phyloP scores from a whole-genome alignment of 2,329 filamentous ascomycete species.

The Exophiala oligosperma region DNA sequence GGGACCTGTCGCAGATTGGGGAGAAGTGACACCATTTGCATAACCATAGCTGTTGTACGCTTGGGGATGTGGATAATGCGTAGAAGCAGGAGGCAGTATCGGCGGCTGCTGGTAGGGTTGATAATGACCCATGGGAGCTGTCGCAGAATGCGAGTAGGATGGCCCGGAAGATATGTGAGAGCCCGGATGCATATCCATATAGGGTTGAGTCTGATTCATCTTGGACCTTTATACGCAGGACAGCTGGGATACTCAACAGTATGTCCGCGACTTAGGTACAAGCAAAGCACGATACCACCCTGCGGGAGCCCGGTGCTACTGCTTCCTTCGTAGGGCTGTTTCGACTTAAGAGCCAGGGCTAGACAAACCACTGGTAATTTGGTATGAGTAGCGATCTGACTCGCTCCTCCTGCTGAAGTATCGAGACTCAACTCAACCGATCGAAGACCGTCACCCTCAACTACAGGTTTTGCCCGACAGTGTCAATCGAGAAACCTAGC shows the following conservation, averaged over 20 bases:
- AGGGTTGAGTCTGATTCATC: slow-evolving; percentile 82
- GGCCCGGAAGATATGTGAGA: slow-evolving; percentile 77
- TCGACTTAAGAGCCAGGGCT: neutral
- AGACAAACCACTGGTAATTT: neutral
- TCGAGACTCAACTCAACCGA: neutral
- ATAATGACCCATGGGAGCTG: slow-evolving; percentile 75
- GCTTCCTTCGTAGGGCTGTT: neutral
- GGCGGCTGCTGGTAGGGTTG: slow-evolving; percentile 72
- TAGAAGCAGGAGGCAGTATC: slow-evolving; percentile 70
- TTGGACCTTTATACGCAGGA: slow-evolving; percentile 29
- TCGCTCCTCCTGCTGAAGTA: neutral
- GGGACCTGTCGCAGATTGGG: slow-evolving; percentile 66
- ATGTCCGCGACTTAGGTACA: slow-evolving; percentile 10
- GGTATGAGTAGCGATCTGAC: neutral
- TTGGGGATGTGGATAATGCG: slow-evolving; percentile 63
- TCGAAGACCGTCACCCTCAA: neutral
- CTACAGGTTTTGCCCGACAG: neutral
- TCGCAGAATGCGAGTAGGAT: slow-evolving; percentile 73
- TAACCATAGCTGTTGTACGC: slow-evolving; percentile 73
- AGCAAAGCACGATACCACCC: slow-evolving; percentile 24
- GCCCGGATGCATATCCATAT: slow-evolving; percentile 76
- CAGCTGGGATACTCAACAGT: slow-evolving; percentile 4
- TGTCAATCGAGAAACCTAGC: neutral
- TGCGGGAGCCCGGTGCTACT: slow-evolving; percentile 3
- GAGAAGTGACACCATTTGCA: slow-evolving; percentile 74